phyloP scores from a whole-genome alignment of 2,329 filamentous ascomycete genomes.

The Fulvia fulva region DNA sequence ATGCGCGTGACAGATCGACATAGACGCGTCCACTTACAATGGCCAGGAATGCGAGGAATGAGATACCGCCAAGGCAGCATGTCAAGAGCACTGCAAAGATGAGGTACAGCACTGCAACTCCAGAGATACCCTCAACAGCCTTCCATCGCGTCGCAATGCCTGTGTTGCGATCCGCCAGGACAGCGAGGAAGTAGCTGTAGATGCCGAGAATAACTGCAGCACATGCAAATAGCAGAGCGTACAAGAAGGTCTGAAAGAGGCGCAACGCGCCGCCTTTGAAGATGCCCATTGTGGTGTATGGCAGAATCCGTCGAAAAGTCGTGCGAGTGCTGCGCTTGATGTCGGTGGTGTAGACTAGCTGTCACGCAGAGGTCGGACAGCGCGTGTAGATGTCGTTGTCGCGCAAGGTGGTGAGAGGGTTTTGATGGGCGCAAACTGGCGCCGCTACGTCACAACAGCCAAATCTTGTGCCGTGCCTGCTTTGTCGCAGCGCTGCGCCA shows the following conservation, averaged over 20 bases:
- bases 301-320: background rate
- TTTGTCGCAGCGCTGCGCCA: background rate
- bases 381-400: no score
- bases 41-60: conserved; percentile 67
- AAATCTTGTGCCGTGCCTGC: background rate
- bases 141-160: conserved; percentile 62
- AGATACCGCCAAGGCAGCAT: conserved; percentile 72
- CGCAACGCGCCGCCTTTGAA: conserved; percentile 61
- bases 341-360: background rate
- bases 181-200: conserved; percentile 77
- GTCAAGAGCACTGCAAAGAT: conserved; percentile 68
- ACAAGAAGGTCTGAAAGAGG: conserved; percentile 64
- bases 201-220: conserved; percentile 63
- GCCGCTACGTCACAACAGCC: background rate
- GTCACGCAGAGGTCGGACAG: background rate
- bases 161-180: conserved; percentile 62
- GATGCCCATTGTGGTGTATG: conserved; percentile 30
- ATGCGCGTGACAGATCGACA: background rate
- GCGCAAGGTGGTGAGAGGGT: no score
- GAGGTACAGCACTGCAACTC: conserved; percentile 70
- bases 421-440: no score
- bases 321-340: background rate
- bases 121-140: conserved; percentile 61
- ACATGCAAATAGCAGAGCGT: conserved; percentile 69
- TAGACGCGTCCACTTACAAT: conserved; percentile 40